Conservation (phyloP, 371 early-diverging fungal genomes). For the Mortierella sp. region DNA sequence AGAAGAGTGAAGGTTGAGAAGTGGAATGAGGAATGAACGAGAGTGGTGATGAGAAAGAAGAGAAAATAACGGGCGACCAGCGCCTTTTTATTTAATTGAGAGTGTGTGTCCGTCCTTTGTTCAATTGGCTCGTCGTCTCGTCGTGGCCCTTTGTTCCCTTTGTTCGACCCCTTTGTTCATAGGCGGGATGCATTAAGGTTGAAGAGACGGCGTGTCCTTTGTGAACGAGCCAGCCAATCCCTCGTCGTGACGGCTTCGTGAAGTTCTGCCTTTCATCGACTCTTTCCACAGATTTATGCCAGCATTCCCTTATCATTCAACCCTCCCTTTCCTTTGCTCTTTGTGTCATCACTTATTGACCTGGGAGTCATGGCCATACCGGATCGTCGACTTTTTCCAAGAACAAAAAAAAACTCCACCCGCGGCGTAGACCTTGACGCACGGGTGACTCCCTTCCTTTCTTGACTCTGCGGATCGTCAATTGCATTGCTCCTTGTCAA, state of each 20-base stretch:
- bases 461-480: background rate
- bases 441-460: background rate
- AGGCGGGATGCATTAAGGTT: background rate
- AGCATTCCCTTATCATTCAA: too few species aligned
- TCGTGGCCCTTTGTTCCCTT: background rate
- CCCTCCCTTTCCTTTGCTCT: background rate
- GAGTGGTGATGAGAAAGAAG: background rate
- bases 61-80: too few species aligned
- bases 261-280: too few species aligned
- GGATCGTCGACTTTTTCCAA: background rate
- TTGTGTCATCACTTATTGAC: background rate
- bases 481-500: background rate
- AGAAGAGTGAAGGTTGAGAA: background rate
- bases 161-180: background rate
- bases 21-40: slow-evolving; percentile 3
- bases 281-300: too few species aligned
- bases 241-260: too few species aligned
- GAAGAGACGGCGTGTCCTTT: background rate
- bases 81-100: background rate
- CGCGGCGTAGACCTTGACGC: background rate
- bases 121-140: background rate
- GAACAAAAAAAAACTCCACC: background rate
- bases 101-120: background rate
- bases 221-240: background rate
- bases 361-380: background rate